phyloP scores from a whole-genome alignment of 257 asterid genomes.

The Schizonepeta tenuifolia region DNA sequence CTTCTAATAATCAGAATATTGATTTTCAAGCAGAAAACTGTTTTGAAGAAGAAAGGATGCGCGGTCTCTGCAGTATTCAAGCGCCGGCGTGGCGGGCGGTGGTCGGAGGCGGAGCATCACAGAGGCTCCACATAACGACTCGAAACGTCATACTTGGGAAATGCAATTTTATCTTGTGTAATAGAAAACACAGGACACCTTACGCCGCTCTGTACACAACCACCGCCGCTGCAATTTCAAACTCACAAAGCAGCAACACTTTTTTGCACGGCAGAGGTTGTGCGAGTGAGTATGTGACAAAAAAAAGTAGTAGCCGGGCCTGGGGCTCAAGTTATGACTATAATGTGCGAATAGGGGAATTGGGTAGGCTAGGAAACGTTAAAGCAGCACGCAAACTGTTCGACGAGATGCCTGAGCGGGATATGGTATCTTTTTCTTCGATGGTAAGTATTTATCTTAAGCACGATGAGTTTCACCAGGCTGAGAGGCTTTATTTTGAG shows the following conservation, averaged over 20 bases:
- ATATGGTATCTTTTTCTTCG: slow-evolving; percentile 53
- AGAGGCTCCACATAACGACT: slow-evolving; percentile 17
- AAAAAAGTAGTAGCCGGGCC: too few relatives aligned
- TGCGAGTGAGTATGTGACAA: slow-evolving; percentile 7
- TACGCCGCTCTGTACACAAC: slow-evolving; percentile 30
- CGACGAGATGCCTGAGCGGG: slow-evolving; percentile 56
- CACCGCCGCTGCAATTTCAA: slow-evolving; percentile 14
- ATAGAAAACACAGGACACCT: slow-evolving; percentile 16
- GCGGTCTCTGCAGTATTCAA: slow-evolving; percentile 6
- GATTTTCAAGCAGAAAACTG: neutral
- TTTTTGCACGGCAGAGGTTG: slow-evolving; percentile 9
- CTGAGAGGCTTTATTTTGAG: slow-evolving; percentile 47
- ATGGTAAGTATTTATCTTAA: slow-evolving; percentile 58
- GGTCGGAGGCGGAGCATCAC: slow-evolving; percentile 31
- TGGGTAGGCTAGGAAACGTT: slow-evolving; percentile 52
- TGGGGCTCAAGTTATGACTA: slow-evolving; percentile 32
- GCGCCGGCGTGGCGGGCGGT: slow-evolving; percentile 33
- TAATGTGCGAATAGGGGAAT: slow-evolving; percentile 40
- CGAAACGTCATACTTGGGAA: neutral
- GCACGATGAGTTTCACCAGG: slow-evolving; percentile 49
- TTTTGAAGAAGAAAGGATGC: neutral
- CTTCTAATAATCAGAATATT: too few relatives aligned
- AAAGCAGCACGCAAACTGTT: slow-evolving; percentile 48
- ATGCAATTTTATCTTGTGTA: neutral
- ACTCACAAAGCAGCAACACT: slow-evolving; percentile 23